These are phyloP conservation scores for Eremochloa ophiuroides DNA, from an alignment of 176 grass and related monocot genomes.

Conservation along the genomic window DNA sequence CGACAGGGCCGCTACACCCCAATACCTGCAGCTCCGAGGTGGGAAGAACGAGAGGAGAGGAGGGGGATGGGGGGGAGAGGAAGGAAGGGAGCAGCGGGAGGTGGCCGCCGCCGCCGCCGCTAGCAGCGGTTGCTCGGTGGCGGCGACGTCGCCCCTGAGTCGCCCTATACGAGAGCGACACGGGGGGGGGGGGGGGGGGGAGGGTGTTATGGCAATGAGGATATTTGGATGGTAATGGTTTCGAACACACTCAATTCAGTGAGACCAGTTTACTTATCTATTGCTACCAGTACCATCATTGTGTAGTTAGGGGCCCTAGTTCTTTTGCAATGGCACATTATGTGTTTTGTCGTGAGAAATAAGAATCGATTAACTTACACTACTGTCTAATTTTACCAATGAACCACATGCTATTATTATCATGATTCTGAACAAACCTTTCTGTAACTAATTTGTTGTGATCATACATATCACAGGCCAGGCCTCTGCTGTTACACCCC, in stretches of 20 bases:
- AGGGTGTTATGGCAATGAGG: no score
- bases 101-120: no score
- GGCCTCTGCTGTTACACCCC: background rate
- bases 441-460: background rate
- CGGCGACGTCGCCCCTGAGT: no score
- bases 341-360: background rate
- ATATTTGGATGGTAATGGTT: background rate
- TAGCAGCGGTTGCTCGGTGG: no score
- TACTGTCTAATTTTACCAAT: background rate
- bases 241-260: background rate
- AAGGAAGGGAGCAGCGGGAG: no score
- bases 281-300: background rate
- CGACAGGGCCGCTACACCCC: no score
- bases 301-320: background rate
- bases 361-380: background rate
- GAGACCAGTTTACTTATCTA: background rate
- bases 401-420: background rate
- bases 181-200: no score
- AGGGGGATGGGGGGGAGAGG: no score
- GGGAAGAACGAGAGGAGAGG: no score
- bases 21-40: no score
- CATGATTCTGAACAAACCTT: background rate
- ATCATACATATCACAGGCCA: conserved; percentile 6
- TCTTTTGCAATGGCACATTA: background rate
- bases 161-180: no score